These are phyloP conservation scores for Acacia melanoxylon DNA, from an alignment of 306 rosid genomes.

Conservation along the genomic window DNA sequence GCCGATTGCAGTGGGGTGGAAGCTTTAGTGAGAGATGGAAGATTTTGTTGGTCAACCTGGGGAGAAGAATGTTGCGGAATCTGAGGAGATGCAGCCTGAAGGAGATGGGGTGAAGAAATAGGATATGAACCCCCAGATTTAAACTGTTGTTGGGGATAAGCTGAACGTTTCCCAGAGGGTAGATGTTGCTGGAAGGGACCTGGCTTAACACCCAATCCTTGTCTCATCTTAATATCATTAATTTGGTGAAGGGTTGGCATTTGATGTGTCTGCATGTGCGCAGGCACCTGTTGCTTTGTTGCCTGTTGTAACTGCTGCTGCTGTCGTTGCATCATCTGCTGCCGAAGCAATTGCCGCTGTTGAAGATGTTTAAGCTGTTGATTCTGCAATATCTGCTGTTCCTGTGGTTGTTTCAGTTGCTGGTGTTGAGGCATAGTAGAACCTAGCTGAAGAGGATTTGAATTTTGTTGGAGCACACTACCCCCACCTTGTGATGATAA, in stretches of 20 bases:
- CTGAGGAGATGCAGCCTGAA: slow-evolving; percentile 89
- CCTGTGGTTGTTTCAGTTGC: slow-evolving; percentile 70
- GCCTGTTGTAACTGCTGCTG: slow-evolving; percentile 60
- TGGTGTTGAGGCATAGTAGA: slow-evolving; percentile 64
- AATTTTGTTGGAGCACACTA: slow-evolving; percentile 57
- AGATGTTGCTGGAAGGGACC: slow-evolving; percentile 77
- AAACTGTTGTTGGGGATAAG: slow-evolving; percentile 71
- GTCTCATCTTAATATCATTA: slow-evolving; percentile 70
- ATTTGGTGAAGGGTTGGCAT: slow-evolving; percentile 69
- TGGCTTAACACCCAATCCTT: slow-evolving; percentile 61
- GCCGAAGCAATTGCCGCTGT: slow-evolving; percentile 53
- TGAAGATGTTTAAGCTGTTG: slow-evolving; percentile 57
- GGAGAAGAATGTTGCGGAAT: slow-evolving; percentile 85
- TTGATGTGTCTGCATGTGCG: slow-evolving; percentile 68
- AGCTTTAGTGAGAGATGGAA: slow-evolving; percentile 54
- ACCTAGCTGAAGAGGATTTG: slow-evolving; percentile 55
- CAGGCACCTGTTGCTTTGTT: slow-evolving; percentile 64
- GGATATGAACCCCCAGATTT: slow-evolving; percentile 68
- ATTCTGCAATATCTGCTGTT: slow-evolving; percentile 55
- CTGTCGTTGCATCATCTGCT: slow-evolving; percentile 43
- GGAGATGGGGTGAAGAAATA: slow-evolving; percentile 69
- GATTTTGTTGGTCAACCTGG: slow-evolving; percentile 80
- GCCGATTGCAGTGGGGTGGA: slow-evolving; percentile 86
- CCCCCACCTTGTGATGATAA: slow-evolving; percentile 71
- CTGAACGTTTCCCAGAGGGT: slow-evolving; percentile 64